Evolutionary conservation across 2,329 filamentous ascomycete genomes (phyloP).

Genomic region (Curvularia sp.): DNA sequence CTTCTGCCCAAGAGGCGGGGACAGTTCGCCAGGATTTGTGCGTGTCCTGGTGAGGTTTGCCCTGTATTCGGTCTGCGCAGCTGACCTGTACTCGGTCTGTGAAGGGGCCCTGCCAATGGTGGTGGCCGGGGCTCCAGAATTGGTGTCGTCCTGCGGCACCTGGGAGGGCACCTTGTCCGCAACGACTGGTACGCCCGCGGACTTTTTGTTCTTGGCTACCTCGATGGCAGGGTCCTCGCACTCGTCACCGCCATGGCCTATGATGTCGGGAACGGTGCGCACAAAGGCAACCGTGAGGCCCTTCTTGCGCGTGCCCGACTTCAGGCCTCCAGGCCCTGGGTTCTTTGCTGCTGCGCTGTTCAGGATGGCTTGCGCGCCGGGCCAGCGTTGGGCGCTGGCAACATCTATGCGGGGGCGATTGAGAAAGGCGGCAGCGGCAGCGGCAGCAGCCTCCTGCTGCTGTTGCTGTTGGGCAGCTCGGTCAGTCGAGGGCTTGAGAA

Average conservation of each 20-base stretch:
- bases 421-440: constrained; percentile 39
- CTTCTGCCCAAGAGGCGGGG: constrained; percentile 48
- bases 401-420: constrained; percentile 58
- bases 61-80: constrained; percentile 36
- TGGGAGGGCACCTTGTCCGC: constrained; percentile 27
- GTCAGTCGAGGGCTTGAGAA: constrained; percentile 63
- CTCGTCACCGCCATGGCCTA: constrained; percentile 92
- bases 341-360: constrained; percentile 46
- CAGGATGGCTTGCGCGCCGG: constrained; percentile 56
- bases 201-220: constrained; percentile 67
- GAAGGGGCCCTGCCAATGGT: constrained; percentile 40
- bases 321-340: constrained; percentile 48
- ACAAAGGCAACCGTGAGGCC: constrained; percentile 78
- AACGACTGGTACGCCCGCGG: constrained; percentile 27
- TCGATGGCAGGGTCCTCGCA: constrained; percentile 74
- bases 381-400: constrained; percentile 59
- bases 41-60: constrained; percentile 45
- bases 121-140: constrained; percentile 35
- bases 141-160: constrained; percentile 41
- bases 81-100: constrained; percentile 38
- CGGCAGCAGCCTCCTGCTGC: constrained; percentile 18
- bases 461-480: constrained; percentile 48
- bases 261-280: constrained; percentile 76
- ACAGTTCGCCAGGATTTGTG: constrained; percentile 47
- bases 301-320: constrained; percentile 60